Base-by-base conservation (phyloP, 345 rosid genomes). In the Salix koriyanagi region DNA sequence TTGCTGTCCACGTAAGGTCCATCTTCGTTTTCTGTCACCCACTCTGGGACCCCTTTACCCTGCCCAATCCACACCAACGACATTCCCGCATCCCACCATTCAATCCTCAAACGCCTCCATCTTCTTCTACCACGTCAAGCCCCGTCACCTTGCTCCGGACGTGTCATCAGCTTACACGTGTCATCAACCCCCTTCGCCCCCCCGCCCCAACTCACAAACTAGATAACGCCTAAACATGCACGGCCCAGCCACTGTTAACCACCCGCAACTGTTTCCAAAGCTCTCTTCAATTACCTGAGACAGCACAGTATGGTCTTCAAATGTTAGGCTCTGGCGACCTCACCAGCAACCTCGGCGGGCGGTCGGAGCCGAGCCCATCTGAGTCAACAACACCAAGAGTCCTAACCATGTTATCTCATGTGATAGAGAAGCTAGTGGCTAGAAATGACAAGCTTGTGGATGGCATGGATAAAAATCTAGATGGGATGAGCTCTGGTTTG, bases 391-490 rank as follows among this genome's bases (percentile, higher is more conserved):
- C 84, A 8, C 97, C 98, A 21, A 85, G 92, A 67, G 97, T 94
- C 23, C 84, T 92, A 15, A 87, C 91, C 64, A 87, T 92, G 61
- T 78, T 92, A 37, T 89, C 97, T 0, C 80, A 70, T 21, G 90
- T 89, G 54, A 50, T 92, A 62, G 95, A 90, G 87, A 90, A 85
- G 84, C 90, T 94, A 21, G 97, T 92, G 83, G 86, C 89, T 58
- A 79, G 97, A 69, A 94, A 91, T 75, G 94, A 92, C 76, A 74
- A 69, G 85, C 85, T 92, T 25, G 80, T 83, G 60, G 87, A 81
- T 34, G 82, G 78, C 79, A 68, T 69, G 69, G 71, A 76, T 74
- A 28, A 76, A 64, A 19, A 60, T 77, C 23, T 13, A 28, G 77
- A 42, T 25, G 83, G 70, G 67, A 18, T n/a, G 64, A 52, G 74